A percentile compares a stretch with the other conserved stretches of the same genome.
These are phyloP conservation scores for Ascochyta lentis DNA, from an alignment of 2,329 filamentous ascomycete genomes.

Conservation along the genomic window DNA sequence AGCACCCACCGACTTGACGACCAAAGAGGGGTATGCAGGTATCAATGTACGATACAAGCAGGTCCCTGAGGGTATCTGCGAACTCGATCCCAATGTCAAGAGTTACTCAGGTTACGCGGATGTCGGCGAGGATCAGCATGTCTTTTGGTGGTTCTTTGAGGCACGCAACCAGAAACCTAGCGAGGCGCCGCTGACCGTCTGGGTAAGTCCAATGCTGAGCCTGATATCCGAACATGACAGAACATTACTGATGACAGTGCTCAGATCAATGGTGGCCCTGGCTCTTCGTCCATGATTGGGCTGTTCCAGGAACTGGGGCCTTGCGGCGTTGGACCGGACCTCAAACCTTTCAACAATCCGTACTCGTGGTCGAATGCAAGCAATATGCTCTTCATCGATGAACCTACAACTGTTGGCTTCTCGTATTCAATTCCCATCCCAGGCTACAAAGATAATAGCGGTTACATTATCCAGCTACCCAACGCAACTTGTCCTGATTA, in stretches of 20 bases:
- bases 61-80: conserved; percentile 61
- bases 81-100: conserved; percentile 63
- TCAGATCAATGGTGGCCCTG: conserved; percentile 61
- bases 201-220: conserved; percentile 37
- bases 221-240: too few species aligned
- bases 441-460: conserved; percentile 45
- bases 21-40: conserved; percentile 54
- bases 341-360: conserved; percentile 63
- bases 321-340: conserved; percentile 57
- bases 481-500: conserved; percentile 60
- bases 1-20: conserved; percentile 53
- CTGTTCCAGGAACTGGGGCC: conserved; percentile 61
- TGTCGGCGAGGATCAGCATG: conserved; percentile 58
- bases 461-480: conserved; percentile 54
- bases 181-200: conserved; percentile 64
- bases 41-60: conserved; percentile 66
- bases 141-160: conserved; percentile 66
- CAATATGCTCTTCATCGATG: conserved; percentile 75
- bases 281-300: conserved; percentile 64
- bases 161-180: conserved; percentile 57
- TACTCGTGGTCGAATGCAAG: conserved; percentile 69
- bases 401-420: conserved; percentile 67
- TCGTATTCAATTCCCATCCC: conserved; percentile 59
- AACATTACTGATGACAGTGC: too few species aligned
- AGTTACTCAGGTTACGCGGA: conserved; percentile 64